phyloP scores from a whole-genome alignment of 202 grass and related monocot species.

The Panicum hallii region DNA sequence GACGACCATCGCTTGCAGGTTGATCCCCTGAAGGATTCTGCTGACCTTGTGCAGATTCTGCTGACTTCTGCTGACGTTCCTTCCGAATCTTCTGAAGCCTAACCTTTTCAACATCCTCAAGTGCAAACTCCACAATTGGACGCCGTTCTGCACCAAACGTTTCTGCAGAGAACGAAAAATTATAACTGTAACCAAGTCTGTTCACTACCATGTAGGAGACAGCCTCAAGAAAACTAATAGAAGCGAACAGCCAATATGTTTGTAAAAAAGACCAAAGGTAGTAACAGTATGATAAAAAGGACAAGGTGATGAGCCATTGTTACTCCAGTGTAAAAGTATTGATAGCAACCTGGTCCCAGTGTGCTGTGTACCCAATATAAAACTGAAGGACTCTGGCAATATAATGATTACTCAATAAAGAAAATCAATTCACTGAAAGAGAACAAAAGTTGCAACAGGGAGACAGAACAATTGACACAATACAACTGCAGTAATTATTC shows the following conservation, averaged over 20 bases:
- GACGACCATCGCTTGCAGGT: slow-evolving; percentile 17
- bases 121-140: slow-evolving; percentile 89
- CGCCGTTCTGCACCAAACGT: slow-evolving; percentile 83
- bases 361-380: not conserved
- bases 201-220: not conserved
- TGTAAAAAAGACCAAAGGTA: not conserved
- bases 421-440: slow-evolving; percentile 26
- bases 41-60: slow-evolving; percentile 43
- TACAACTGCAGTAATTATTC: slow-evolving; percentile 7
- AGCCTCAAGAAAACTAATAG: not conserved
- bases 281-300: not conserved
- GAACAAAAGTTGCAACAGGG: slow-evolving; percentile 8
- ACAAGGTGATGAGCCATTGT: not conserved
- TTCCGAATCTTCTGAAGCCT: slow-evolving; percentile 63
- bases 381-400: not conserved
- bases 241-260: slow-evolving; percentile 18
- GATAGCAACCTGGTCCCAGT: not conserved
- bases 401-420: slow-evolving; percentile 14
- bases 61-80: slow-evolving; percentile 35
- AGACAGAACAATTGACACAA: not conserved
- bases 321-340: not conserved
- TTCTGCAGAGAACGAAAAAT: slow-evolving; percentile 52
- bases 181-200: not conserved
- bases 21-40: slow-evolving; percentile 42
- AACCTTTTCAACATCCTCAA: slow-evolving; percentile 89